Percentiles rank a stretch among this genome's conserved stretches.
Conservation (phyloP, 805 yeast species). For the Danielia reshetovae region DNA sequence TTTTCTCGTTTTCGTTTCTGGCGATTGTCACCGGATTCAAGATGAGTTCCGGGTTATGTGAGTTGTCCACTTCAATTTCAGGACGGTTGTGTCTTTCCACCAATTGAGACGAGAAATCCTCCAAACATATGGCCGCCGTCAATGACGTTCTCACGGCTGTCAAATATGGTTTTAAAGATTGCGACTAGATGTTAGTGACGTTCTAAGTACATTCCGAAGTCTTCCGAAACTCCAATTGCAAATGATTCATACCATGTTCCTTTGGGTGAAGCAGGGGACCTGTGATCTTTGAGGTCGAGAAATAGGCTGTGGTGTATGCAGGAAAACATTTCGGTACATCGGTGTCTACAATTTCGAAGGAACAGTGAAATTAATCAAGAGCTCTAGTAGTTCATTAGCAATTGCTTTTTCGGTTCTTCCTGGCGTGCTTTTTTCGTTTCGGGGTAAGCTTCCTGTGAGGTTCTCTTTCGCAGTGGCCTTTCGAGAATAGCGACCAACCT, state of each 20-base stretch:
- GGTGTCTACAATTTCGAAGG: no score
- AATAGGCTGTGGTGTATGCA: neutral
- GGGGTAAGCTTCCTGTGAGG: constrained; percentile 5
- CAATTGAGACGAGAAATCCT: constrained; percentile 90
- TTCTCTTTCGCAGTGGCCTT: constrained; percentile 4
- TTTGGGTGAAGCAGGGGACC: no score
- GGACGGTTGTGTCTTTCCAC: constrained; percentile 98
- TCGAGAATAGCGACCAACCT: constrained; percentile 3
- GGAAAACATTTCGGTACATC: no score
- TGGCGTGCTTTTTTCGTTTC: constrained; percentile 10
- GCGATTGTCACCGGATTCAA: constrained; percentile 87
- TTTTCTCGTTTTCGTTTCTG: constrained; percentile 89
- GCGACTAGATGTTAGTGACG: constrained; percentile 56
- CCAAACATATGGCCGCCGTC: constrained; percentile 88
- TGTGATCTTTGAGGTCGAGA: no score
- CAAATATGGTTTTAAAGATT: constrained; percentile 92
- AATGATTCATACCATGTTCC: no score
- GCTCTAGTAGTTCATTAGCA: constrained; percentile 15
- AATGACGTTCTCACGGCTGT: constrained; percentile 90
- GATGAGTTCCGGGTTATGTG: constrained; percentile 70
- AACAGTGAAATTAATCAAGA: no score
- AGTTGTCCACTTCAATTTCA: constrained; percentile 82
- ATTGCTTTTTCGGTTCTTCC: constrained; percentile 13
- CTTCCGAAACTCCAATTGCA: no score
- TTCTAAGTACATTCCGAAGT: no score